These are phyloP conservation scores for Agrocybe chaxingu DNA, from an alignment of 768 basidiomycete genomes.

Conservation along the genomic window DNA sequence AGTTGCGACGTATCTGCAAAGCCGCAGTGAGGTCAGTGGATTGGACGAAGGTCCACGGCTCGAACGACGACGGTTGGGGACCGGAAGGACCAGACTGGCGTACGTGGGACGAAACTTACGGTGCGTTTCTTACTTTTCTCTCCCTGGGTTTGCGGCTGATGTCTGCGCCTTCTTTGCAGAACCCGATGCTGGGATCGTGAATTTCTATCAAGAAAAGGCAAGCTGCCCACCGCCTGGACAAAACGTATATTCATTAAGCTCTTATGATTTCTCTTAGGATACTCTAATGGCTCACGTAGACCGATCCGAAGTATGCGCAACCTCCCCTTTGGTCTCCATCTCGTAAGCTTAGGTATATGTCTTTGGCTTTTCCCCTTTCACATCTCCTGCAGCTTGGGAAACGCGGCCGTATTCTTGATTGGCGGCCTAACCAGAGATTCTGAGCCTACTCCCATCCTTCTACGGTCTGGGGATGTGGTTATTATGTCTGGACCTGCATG, in stretches of 20 bases:
- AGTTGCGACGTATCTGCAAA: conserved; percentile 57
- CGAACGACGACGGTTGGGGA: conserved; percentile 45
- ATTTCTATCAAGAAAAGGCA: conserved; percentile 86
- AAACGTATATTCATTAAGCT: not conserved
- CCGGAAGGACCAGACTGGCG: conserved; percentile 60
- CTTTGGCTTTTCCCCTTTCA: not conserved
- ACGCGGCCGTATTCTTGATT: conserved; percentile 85
- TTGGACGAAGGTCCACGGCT: conserved; percentile 66
- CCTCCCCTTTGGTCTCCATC: conserved; percentile 89
- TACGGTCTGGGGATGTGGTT: conserved; percentile 88
- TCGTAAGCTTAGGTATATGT: conserved; percentile 53
- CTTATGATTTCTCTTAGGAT: conserved; percentile 44
- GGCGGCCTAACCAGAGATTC: conserved; percentile 78
- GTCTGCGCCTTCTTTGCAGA: conserved; percentile 39
- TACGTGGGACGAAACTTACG: conserved; percentile 76
- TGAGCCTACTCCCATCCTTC: conserved; percentile 74
- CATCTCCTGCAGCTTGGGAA: conserved; percentile 63
- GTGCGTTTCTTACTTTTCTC: conserved; percentile 32
- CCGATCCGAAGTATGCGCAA: conserved; percentile 90
- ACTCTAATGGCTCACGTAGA: conserved; percentile 98
- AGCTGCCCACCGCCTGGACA: not conserved
- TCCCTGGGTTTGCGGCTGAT: not conserved
- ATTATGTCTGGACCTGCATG: conserved; percentile 91
- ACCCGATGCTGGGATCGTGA: conserved; percentile 95
- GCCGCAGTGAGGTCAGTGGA: conserved; percentile 58